These are phyloP conservation scores for Pseudogymnoascus verrucosus DNA, from an alignment of 2,329 filamentous ascomycete genomes.

Conservation along the genomic window DNA sequence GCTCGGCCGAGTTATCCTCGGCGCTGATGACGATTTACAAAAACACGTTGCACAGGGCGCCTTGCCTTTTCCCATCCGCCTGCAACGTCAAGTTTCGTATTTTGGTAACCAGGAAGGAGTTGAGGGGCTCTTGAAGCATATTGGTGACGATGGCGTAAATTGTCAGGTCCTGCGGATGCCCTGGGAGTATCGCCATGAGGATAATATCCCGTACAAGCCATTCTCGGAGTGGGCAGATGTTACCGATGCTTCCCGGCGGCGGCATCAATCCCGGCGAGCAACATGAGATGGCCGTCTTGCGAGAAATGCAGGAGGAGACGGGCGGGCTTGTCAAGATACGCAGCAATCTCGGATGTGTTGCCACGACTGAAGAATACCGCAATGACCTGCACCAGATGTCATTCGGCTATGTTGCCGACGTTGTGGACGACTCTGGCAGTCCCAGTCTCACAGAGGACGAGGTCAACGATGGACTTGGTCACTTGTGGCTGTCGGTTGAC, in stretches of 20 bases:
- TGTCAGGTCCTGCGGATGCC: constrained; percentile 27
- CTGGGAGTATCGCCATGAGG: constrained; percentile 27
- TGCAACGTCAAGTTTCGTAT: constrained; percentile 12
- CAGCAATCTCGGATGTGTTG: background rate
- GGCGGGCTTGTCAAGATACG: background rate
- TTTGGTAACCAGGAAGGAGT: constrained; percentile 8
- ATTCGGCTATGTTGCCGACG: background rate
- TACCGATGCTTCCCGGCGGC: constrained; percentile 15
- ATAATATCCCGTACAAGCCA: constrained; percentile 27
- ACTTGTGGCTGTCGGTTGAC: background rate
- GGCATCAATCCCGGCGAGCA: constrained; percentile 1
- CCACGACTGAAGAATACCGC: constrained; percentile 1
- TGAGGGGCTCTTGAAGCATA: constrained; percentile 19
- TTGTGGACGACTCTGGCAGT: background rate
- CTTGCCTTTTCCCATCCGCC: constrained; percentile 21
- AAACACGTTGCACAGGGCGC: constrained; percentile 12
- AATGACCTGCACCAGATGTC: background rate
- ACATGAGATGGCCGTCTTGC: background rate
- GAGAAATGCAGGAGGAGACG: constrained; percentile 1
- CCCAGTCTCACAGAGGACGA: background rate
- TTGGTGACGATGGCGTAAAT: constrained; percentile 28
- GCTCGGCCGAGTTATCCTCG: constrained; percentile 12
- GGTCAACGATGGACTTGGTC: background rate
- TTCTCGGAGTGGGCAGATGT: constrained; percentile 28
- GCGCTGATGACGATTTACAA: constrained; percentile 11